Conservation (phyloP, 2,329 filamentous ascomycete genomes). For the Fusarium pseudonygamai region DNA sequence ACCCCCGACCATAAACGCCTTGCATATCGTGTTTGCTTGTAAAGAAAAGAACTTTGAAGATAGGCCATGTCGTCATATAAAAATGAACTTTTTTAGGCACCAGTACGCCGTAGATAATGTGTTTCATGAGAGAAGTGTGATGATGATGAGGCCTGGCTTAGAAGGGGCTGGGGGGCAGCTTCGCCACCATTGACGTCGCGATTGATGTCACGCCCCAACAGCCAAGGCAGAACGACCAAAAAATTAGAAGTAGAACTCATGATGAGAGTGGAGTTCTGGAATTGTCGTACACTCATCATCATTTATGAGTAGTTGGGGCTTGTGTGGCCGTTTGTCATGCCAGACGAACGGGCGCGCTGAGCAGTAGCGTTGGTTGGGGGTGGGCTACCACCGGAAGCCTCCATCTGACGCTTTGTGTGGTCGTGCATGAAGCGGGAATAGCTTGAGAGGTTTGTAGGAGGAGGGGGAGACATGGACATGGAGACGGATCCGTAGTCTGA, state of each 20-base stretch:
- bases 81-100: conserved; percentile 30
- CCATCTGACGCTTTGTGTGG: conserved; percentile 74
- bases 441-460: conserved; percentile 59
- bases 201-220: conserved; percentile 24
- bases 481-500: conserved; percentile 52
- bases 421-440: conserved; percentile 71
- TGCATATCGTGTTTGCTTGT: conserved; percentile 27
- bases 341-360: conserved; percentile 17
- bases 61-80: conserved; percentile 19
- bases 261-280: not conserved
- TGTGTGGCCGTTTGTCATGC: conserved; percentile 44
- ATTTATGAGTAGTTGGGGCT: conserved; percentile 29
- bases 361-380: conserved; percentile 22
- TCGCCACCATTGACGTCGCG: conserved; percentile 33
- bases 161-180: conserved; percentile 17
- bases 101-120: conserved; percentile 16
- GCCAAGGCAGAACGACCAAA: conserved; percentile 1
- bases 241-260: not conserved
- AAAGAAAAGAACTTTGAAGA: conserved; percentile 11
- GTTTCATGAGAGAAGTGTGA: not conserved
- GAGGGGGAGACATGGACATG: conserved; percentile 51
- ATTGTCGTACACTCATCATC: not conserved
- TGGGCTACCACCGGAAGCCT: conserved; percentile 54
- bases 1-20: conserved; percentile 27
- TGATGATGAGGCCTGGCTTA: not conserved